Evolutionary conservation across 768 basidiomycete species (phyloP).

Genomic region (Tulasnella calospora): DNA sequence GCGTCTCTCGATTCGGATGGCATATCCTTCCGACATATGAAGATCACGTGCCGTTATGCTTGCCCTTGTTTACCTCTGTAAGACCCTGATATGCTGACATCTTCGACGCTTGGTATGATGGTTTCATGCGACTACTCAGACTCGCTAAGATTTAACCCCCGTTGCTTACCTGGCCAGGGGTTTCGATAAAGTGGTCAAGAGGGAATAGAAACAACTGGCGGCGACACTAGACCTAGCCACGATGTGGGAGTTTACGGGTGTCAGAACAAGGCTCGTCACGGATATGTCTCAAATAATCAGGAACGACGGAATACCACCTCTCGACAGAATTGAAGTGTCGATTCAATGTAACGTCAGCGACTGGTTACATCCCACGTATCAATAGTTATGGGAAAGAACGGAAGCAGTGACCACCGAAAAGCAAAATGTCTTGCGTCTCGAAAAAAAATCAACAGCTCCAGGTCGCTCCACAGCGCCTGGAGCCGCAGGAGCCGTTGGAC

Average conservation of each 20-base stretch:
- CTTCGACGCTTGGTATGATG: neutral
- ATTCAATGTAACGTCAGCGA: neutral
- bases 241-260: constrained; percentile 16
- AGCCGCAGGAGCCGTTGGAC: too few species aligned
- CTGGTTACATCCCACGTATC: constrained; percentile 6
- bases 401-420: neutral
- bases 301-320: neutral
- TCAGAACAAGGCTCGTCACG: neutral
- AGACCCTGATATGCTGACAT: too few species aligned
- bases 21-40: too few species aligned
- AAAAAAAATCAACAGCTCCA: too few species aligned
- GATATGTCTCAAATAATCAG: neutral
- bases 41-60: too few species aligned
- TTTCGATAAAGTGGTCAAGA: neutral
- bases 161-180: neutral
- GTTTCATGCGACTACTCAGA: too few species aligned
- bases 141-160: too few species aligned
- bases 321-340: neutral
- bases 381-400: neutral
- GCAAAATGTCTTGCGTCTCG: neutral
- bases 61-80: too few species aligned
- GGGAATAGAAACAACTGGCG: neutral
- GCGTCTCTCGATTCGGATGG: too few species aligned
- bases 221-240: constrained; percentile 17
- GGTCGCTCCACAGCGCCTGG: too few species aligned